phyloP scores from a whole-genome alignment of 768 basidiomycete genomes.

The Cyclocybe cylindracea region DNA sequence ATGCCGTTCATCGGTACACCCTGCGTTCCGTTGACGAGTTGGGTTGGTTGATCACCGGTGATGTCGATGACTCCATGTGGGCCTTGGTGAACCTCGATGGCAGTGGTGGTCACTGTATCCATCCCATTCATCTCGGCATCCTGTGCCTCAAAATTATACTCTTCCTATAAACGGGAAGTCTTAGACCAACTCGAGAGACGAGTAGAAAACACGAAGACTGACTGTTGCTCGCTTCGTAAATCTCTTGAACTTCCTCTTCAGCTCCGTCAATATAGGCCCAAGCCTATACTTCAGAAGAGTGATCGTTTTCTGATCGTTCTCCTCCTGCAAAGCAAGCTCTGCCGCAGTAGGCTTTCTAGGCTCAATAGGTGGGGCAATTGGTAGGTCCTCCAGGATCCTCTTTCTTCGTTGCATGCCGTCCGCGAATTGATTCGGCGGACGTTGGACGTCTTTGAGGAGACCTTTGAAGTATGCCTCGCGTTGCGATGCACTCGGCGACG shows the following conservation, averaged over 20 bases:
- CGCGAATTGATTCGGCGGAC: conserved; percentile 85
- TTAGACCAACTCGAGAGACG: conserved; percentile 11
- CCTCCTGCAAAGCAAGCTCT: conserved; percentile 80
- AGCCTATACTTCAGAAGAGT: conserved; percentile 88
- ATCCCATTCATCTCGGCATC: conserved; percentile 16
- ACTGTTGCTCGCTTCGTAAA: conserved; percentile 83
- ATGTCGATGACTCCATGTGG: conserved; percentile 48
- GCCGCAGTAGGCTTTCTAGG: conserved; percentile 80
- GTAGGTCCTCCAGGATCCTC: conserved; percentile 82
- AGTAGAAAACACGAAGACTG: conserved; percentile 25
- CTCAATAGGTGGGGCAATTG: conserved; percentile 87
- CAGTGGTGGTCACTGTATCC: conserved; percentile 24
- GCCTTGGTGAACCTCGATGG: conserved; percentile 27
- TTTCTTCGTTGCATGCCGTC: conserved; percentile 85
- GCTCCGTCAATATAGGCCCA: conserved; percentile 83
- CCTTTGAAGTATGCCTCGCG: conserved; percentile 76
- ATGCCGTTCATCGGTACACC: conserved; percentile 35
- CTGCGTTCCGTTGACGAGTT: conserved; percentile 32
- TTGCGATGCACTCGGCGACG: conserved; percentile 51
- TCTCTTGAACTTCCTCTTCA: conserved; percentile 91
- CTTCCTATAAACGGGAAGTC: conserved; percentile 51
- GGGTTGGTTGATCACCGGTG: conserved; percentile 34
- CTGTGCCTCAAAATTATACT: conserved; percentile 58
- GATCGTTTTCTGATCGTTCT: conserved; percentile 75
- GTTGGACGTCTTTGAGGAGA: conserved; percentile 65